Evolutionary conservation across 495 filamentous ascomycete species (phyloP), one percentile per base, ranked within the genome.

Genomic region (Chaetomium tenue): DNA sequence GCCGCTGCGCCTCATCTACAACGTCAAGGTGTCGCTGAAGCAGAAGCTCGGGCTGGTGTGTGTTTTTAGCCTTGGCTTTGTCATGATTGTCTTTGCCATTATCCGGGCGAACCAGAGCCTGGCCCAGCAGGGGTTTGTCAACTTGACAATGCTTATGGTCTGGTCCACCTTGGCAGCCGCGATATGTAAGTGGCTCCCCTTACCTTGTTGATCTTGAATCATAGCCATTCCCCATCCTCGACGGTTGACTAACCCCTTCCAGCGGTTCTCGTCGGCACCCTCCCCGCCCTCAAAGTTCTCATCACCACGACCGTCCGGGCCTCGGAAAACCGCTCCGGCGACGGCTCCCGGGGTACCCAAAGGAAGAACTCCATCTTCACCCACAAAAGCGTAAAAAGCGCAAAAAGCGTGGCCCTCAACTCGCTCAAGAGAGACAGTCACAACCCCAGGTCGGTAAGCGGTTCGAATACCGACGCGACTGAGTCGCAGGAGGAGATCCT

Each of bases 41-140:
- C 79, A 82, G 57, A 85, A 83, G 66, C 16, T 77, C 16, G 81
- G 77, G 20, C 73, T 85, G 44, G 76, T 76, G 13, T 75, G 72
- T 20, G 69, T 84, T 15, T 85, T 85, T 67, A 77, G 78, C 52
- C 71, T 83, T 13, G 76, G 81, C 57, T 77, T 83, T 57, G 68
- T 84, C 63, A 83, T 82, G 72, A 82, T 85, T 46, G 61, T 76
- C 18, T 78, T 85, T 50, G 75, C 82, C 42, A 76, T 79, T 65
- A 78, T 84, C 63, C 79, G 82, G 16, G 80, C 74, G 13, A 70
- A 73, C 63, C 71, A 78, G 66, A 66, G 74, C 61, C 23, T 79
- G 54, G 74, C 69, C 15, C 63, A 68, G 26, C 55, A 71, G 61
- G 64, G 67, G 39, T 76, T 76, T 61, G 73, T 75, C 64, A 70